These are phyloP conservation scores for Amanita pseudoporphyria DNA, from an alignment of 768 basidiomycete species.

Conservation along the genomic window DNA sequence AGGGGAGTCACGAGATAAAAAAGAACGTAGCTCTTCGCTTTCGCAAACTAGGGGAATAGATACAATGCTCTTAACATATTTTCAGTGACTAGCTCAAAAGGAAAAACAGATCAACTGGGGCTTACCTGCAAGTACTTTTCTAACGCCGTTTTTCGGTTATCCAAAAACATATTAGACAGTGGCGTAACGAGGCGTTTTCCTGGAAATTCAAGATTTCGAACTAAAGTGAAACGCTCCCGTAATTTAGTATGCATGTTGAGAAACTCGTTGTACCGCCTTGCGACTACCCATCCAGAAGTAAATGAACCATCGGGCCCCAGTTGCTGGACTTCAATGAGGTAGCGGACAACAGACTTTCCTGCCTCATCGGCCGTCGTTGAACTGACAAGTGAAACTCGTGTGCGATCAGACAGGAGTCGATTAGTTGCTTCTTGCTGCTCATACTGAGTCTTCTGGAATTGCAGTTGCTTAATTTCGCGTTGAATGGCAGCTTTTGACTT, in stretches of 20 bases:
- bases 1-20: slow-evolving; percentile 83
- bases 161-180: slow-evolving; percentile 84
- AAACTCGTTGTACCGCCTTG: slow-evolving; percentile 93
- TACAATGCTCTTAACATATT: slow-evolving; percentile 48
- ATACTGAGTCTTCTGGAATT: slow-evolving; percentile 88
- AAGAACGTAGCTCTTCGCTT: slow-evolving; percentile 71
- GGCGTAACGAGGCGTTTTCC: slow-evolving; percentile 86
- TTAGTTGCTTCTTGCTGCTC: slow-evolving; percentile 93
- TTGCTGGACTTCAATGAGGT: slow-evolving; percentile 89
- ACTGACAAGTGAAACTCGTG: slow-evolving; percentile 75
- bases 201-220: slow-evolving; percentile 78
- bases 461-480: slow-evolving; percentile 73
- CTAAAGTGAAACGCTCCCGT: slow-evolving; percentile 60
- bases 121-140: slow-evolving; percentile 89
- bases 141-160: slow-evolving; percentile 64
- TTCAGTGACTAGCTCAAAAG: not conserved
- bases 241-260: slow-evolving; percentile 80
- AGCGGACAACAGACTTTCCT: slow-evolving; percentile 86
- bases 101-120: not conserved
- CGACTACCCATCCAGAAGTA: slow-evolving; percentile 86
- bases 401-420: slow-evolving; percentile 74
- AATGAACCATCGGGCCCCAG: slow-evolving; percentile 70
- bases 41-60: slow-evolving; percentile 69
- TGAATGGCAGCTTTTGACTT: slow-evolving; percentile 77
- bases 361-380: slow-evolving; percentile 76